Evolutionary conservation across 768 basidiomycete species (phyloP).

Genomic region (Russula earlei): DNA sequence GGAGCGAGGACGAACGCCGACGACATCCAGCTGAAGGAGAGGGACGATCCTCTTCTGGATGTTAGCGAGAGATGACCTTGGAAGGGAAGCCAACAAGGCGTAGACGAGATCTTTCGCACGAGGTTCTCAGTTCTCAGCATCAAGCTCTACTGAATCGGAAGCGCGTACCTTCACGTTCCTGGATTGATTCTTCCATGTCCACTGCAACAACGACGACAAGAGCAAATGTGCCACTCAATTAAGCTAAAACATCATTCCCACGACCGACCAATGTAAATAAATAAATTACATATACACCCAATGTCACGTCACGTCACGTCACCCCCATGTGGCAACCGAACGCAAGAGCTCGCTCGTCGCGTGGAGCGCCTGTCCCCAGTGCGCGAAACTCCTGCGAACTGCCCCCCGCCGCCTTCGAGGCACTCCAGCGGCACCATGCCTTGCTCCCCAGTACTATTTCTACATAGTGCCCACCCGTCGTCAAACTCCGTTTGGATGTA

Average conservation of each 20-base stretch:
- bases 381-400: not conserved
- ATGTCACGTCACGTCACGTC: too few species aligned
- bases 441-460: conserved; percentile 46
- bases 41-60: conserved; percentile 60
- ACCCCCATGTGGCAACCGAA: not conserved
- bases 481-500: conserved; percentile 53
- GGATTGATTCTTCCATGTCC: conserved; percentile 14
- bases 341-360: conserved; percentile 20
- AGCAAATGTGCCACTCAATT: not conserved
- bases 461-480: conserved; percentile 69
- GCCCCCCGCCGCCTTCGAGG: conserved; percentile 33
- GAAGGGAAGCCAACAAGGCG: conserved; percentile 50
- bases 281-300: too few species aligned
- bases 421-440: conserved; percentile 81
- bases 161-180: conserved; percentile 33
- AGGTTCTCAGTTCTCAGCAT: not conserved
- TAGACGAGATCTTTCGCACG: conserved; percentile 59
- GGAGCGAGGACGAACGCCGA: conserved; percentile 46
- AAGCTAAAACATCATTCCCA: not conserved
- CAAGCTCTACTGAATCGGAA: not conserved
- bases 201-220: too few species aligned
- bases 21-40: conserved; percentile 63
- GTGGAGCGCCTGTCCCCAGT: conserved; percentile 17
- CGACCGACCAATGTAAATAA: not conserved
- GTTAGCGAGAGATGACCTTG: conserved; percentile 54